Evolutionary conservation across 306 rosid species (phyloP).

Genomic region (Begonia fuchsioides): DNA sequence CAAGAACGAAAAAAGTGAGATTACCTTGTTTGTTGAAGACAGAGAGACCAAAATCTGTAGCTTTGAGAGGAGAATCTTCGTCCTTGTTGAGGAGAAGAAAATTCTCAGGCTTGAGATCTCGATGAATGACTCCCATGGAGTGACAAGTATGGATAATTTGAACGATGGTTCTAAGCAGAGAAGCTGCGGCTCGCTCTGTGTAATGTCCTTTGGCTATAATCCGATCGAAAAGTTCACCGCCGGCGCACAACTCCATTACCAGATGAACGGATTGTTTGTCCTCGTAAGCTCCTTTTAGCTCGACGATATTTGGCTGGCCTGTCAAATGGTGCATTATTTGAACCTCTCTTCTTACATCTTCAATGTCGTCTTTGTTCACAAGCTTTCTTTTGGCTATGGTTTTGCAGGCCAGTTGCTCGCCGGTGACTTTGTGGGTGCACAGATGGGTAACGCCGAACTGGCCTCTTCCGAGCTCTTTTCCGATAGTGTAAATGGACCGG

Average conservation of each 20-base stretch:
- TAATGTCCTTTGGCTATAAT: conserved; percentile 93
- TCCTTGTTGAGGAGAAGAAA: conserved; percentile 66
- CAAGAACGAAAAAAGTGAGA: too few species aligned
- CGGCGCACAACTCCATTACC: conserved; percentile 93
- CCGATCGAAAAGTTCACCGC: conserved; percentile 87
- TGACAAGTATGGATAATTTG: too few species aligned
- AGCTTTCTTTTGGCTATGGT: too few species aligned
- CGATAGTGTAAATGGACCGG: conserved; percentile 43
- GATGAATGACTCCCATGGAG: too few species aligned
- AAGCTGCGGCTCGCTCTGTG: conserved; percentile 85
- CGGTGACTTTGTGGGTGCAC: conserved; percentile 58
- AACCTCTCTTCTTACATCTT: conserved; percentile 87
- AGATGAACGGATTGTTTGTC: conserved; percentile 82
- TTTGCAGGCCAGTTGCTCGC: conserved; percentile 81
- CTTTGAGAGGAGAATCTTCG: conserved; percentile 79
- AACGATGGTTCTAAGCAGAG: too few species aligned
- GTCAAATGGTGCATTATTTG: conserved; percentile 91
- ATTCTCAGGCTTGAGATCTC: conserved; percentile 96
- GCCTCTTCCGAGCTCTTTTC: conserved; percentile 87
- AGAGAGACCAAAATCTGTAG: too few species aligned
- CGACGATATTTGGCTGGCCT: conserved; percentile 75
- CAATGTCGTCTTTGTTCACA: conserved; percentile 61
- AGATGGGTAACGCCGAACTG: conserved; percentile 84
- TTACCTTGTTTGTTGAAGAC: conserved; percentile 91
- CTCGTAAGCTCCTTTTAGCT: conserved; percentile 76